phyloP scores from a whole-genome alignment of 352 stramenopile genomes.

The Pythium aristosporum region DNA sequence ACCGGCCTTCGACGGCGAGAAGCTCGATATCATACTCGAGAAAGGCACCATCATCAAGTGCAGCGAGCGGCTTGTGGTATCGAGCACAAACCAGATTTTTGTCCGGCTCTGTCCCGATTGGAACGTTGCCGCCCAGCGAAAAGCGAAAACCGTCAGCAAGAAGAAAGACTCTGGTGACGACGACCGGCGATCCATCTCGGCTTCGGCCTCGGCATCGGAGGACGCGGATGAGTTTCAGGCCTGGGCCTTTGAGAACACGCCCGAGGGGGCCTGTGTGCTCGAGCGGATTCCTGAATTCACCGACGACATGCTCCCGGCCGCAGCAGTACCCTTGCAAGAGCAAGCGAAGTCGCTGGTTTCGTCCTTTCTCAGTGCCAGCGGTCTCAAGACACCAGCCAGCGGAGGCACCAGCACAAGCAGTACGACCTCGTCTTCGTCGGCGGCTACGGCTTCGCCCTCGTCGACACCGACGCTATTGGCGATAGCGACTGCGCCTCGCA shows the following conservation, averaged over 20 bases:
- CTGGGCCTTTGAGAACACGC: slow-evolving; percentile 36
- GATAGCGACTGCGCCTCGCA: slow-evolving; percentile 40
- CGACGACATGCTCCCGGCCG: slow-evolving; percentile 27
- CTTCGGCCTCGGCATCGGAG: slow-evolving; percentile 1
- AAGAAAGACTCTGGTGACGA: slow-evolving; percentile 12
- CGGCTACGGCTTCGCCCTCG: neutral
- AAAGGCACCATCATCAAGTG: slow-evolving; percentile 42
- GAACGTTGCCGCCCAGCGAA: slow-evolving; percentile 23
- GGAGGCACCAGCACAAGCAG: neutral
- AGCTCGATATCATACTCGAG: slow-evolving; percentile 34
- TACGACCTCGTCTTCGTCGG: neutral
- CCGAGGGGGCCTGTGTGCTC: slow-evolving; percentile 30
- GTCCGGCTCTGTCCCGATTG: slow-evolving; percentile 29
- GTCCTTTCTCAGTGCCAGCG: slow-evolving; percentile 52
- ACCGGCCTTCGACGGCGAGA: slow-evolving; percentile 33
- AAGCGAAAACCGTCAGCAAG: slow-evolving; percentile 1
- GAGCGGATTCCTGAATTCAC: slow-evolving; percentile 57
- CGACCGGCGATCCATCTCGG: slow-evolving; percentile 4
- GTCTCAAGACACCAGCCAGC: slow-evolving; percentile 31
- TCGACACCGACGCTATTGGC: slow-evolving; percentile 1
- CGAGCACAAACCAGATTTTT: slow-evolving; percentile 42
- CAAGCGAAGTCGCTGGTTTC: slow-evolving; percentile 72
- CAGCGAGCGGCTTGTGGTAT: slow-evolving; percentile 32
- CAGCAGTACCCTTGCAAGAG: slow-evolving; percentile 44
- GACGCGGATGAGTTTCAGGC: slow-evolving; percentile 19